Conservation (phyloP, 1,284 basidiomycete species). For the Sphaerobolus stellatus region DNA sequence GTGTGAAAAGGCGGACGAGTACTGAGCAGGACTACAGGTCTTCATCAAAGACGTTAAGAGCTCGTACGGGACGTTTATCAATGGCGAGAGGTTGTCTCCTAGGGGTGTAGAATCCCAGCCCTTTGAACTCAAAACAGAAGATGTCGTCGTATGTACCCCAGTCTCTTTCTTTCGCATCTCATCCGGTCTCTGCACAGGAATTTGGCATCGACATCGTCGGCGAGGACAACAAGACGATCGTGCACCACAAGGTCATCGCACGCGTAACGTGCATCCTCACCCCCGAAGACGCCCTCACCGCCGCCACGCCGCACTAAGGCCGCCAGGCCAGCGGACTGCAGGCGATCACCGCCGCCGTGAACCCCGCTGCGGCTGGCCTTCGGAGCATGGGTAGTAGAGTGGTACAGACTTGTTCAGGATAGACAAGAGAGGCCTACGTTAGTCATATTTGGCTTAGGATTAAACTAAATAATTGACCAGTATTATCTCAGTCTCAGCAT, state of each 20-base stretch:
- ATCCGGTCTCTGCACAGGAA: constrained; percentile 57
- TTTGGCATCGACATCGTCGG: constrained; percentile 99
- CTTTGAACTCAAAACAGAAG: constrained; percentile 92
- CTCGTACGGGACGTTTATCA: constrained; percentile 98
- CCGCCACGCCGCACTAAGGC: too few species aligned
- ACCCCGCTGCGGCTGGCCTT: constrained; percentile 48
- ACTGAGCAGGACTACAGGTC: constrained; percentile 55
- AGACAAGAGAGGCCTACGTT: too few species aligned
- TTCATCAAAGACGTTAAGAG: constrained; percentile 99
- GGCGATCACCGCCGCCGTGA: constrained; percentile 64
- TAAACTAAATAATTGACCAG: too few species aligned
- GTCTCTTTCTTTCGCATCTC: constrained; percentile 3
- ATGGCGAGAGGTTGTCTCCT: constrained; percentile 86
- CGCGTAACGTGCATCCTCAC: constrained; percentile 87
- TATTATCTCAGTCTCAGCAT: too few species aligned
- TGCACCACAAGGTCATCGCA: constrained; percentile 97
- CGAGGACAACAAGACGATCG: constrained; percentile 97
- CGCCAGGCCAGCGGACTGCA: too few species aligned
- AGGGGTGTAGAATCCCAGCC: constrained; percentile 94
- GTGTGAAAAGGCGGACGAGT: background rate
- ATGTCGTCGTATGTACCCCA: constrained; percentile 67
- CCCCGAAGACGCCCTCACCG: constrained; percentile 84
- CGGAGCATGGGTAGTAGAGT: too few species aligned
- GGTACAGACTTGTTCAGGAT: too few species aligned
- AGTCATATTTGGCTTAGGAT: too few species aligned